Base-by-base conservation (phyloP, 305 asterid species). In the Ilex paraguariensis region DNA sequence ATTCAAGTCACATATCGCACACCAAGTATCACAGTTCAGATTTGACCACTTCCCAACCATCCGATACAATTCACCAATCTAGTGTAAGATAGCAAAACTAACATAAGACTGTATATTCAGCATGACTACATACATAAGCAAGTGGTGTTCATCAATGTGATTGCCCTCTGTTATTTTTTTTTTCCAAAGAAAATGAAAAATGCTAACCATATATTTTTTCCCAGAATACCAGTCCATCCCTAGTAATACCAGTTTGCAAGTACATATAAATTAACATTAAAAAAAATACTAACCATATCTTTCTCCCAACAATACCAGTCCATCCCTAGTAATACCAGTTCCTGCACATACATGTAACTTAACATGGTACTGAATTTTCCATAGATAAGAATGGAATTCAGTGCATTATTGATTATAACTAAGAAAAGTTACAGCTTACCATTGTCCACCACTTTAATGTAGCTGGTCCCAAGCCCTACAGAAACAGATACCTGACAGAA, bases 241-340 rank as follows among this genome's bases (percentile, higher is more conserved):
- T 82, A 45, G 84, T 69, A 68, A 92, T 77, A 74, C 98, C 98
- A 73, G 77, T 78, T 61, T 92, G 67, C 77, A 68, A 73, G 56
- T 59, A 32, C 13, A 66, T 15, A 66, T 28, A 28, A 63, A 52
- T 49, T 14, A 45, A 21, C 53, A 49, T 53, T 21, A 21, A 48
- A 49, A 33, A 15, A 28, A 10, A 28, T 36, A 8, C 9, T 36
- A 87, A 92, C 98, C 94, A 54, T 90, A 73, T 84, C 84, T 72
- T 80, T 92, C 95, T 69, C 97, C 98, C 71, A 90, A 58, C 46
- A 85, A 82, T 63, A 77, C 76, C 76, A 92, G 69, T 75, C 93
- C 98, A 63, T 90, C 97, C 68, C 97, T 82, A 45, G 84, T 69
- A 68, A 92, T 77, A 74, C 98, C 98, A 73, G 77, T 78, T 61